Conservation (phyloP, 2,329 filamentous ascomycete species). For the Aspergillus floridensis region DNA sequence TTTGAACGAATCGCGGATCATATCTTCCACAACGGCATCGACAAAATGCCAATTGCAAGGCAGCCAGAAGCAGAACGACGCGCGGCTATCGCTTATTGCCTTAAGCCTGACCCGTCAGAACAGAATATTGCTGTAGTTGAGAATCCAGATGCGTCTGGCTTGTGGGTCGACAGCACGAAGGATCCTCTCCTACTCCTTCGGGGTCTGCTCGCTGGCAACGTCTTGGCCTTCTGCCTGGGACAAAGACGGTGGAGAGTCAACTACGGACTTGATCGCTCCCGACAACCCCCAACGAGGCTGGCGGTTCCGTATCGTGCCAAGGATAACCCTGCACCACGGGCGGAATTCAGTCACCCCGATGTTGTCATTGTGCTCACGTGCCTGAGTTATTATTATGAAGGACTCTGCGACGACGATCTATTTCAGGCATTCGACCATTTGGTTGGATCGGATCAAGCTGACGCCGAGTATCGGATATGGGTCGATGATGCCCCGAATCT, state of each 20-base stretch:
- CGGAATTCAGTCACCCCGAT: constrained; percentile 64
- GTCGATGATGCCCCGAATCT: constrained; percentile 32
- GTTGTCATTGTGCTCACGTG: constrained; percentile 56
- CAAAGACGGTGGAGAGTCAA: constrained; percentile 65
- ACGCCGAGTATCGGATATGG: constrained; percentile 47
- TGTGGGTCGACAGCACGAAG: constrained; percentile 44
- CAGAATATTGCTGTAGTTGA: constrained; percentile 40
- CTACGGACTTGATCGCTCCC: constrained; percentile 54
- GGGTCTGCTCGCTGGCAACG: constrained; percentile 55
- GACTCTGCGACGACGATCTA: constrained; percentile 53
- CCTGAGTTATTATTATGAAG: constrained; percentile 57
- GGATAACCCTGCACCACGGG: constrained; percentile 53
- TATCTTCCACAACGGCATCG: constrained; percentile 47
- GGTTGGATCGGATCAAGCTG: constrained; percentile 51
- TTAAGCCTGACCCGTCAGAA: constrained; percentile 27
- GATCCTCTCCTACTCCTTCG: constrained; percentile 29
- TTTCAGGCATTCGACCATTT: constrained; percentile 50
- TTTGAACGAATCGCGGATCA: constrained; percentile 25
- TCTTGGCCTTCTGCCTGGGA: constrained; percentile 54
- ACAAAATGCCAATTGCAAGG: constrained; percentile 45
- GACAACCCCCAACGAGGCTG: constrained; percentile 53
- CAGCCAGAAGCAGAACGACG: constrained; percentile 32
- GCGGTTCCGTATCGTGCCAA: constrained; percentile 62
- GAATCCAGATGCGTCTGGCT: constrained; percentile 33
- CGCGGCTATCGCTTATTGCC: constrained; percentile 48